Conservation (phyloP, 1,284 basidiomycete genomes). For the Naganishia cerealis region DNA sequence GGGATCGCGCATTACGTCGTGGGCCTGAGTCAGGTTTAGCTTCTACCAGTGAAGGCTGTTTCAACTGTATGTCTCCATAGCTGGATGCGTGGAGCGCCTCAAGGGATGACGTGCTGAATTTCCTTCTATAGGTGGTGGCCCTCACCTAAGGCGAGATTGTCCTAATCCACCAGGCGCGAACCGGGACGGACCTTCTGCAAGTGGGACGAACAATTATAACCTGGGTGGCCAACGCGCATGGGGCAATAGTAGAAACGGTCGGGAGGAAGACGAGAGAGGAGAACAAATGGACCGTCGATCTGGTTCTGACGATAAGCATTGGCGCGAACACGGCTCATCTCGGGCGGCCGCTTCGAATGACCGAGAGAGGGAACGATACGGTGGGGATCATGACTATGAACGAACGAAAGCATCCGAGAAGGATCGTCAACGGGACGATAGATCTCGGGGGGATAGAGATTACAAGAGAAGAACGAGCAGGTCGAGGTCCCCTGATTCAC, state of each 20-base stretch:
- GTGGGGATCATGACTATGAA: constrained; percentile 35
- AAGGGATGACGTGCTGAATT: background rate
- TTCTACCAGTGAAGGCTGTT: constrained; percentile 71
- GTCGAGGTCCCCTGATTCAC: constrained; percentile 16
- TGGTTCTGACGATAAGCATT: constrained; percentile 21
- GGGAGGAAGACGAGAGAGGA: constrained; percentile 25
- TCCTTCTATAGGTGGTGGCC: constrained; percentile 63
- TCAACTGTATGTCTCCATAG: constrained; percentile 61
- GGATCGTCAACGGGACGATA: constrained; percentile 30
- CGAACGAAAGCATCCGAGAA: constrained; percentile 35
- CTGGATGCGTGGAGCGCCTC: background rate
- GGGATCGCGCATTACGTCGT: constrained; percentile 63
- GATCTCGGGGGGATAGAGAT: constrained; percentile 19
- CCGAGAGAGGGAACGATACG: constrained; percentile 35
- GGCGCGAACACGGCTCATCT: constrained; percentile 12
- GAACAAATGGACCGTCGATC: constrained; percentile 22
- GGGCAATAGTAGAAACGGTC: constrained; percentile 29
- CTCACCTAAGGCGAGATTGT: constrained; percentile 73
- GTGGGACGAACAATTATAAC: constrained; percentile 40
- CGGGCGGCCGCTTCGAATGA: constrained; percentile 37
- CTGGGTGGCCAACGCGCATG: constrained; percentile 37
- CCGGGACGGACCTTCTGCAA: constrained; percentile 37
- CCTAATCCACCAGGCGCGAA: constrained; percentile 43
- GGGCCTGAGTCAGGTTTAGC: constrained; percentile 53
- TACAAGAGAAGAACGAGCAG: constrained; percentile 16